These are phyloP conservation scores for Pseudogymnoascus sp. DNA, from an alignment of 2,329 filamentous ascomycete genomes.

Conservation along the genomic window DNA sequence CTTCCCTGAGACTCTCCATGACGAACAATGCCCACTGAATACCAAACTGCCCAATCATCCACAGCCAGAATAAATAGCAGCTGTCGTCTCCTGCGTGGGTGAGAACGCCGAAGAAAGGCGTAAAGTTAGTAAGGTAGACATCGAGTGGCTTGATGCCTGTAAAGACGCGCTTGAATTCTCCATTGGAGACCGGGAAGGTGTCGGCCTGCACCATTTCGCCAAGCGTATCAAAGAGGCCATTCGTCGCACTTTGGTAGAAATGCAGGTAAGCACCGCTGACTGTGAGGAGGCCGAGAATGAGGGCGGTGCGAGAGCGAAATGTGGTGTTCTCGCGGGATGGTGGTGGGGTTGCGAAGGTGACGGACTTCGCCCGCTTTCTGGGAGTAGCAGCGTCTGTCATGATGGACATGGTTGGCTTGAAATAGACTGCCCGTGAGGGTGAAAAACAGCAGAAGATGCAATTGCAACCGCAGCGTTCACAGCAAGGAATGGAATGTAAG, in stretches of 20 bases:
- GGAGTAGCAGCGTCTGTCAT: background rate
- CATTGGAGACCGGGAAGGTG: background rate
- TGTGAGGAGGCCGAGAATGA: background rate
- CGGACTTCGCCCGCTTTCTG: conserved; percentile 1
- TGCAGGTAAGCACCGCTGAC: background rate
- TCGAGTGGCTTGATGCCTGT: conserved; percentile 7
- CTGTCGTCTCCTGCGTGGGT: background rate
- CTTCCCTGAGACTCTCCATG: background rate
- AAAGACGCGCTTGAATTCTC: conserved; percentile 10
- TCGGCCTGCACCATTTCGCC: background rate
- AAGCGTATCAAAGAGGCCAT: background rate
- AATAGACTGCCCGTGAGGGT: background rate
- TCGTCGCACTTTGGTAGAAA: background rate
- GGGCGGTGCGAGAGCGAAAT: background rate
- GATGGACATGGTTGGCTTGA: background rate
- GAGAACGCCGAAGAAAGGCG: conserved; percentile 1
- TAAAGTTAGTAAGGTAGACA: background rate
- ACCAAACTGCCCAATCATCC: conserved; percentile 8
- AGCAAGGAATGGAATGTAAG: background rate
- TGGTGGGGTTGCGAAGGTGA: background rate
- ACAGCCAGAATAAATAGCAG: conserved; percentile 3
- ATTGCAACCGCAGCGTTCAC: background rate
- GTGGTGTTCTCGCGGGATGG: background rate
- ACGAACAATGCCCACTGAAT: background rate
- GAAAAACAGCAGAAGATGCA: background rate